Evolutionary conservation across 2,329 filamentous ascomycete species (phyloP), one percentile per base, ranked within the genome.

Genomic region (Fusarium sp.): DNA sequence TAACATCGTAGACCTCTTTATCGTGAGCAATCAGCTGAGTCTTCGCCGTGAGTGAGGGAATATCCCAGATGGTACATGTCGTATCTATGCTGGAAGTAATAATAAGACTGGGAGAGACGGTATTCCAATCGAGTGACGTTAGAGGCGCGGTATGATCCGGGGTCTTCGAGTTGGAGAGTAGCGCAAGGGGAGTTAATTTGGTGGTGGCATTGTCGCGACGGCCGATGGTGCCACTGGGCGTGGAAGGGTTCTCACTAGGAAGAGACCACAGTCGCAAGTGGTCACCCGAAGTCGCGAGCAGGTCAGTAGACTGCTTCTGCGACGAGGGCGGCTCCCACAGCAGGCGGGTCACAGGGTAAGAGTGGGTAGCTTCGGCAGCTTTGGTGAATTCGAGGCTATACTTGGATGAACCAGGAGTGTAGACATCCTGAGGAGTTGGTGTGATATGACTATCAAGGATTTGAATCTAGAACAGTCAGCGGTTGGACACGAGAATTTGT

Each of bases 21-120:
- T 99, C 96, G 79, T 99, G 96, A 20, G 96, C 96, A 80, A 99
- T 99, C 45, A 99, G 84, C 79, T 99, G 96, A 3, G 96, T 99
- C 82, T 99, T 99, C 53, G 96, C 96, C 1, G 96, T 99, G 67
- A 99, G 84, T 1, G 96, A 97, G 5, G 96, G 96, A 57, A 99
- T 99, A 78, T 99, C 96, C 96, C 96, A 99, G 71, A 99, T 99
- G 6, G 96, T 99, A 81, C 96, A 99, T 8, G 96, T 99, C 2
- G 96, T 99, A 77, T 99, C 96, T 76, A 99, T 99, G 78, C 94
- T 98, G 5, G 94, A 97, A 1, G 96, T 99, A 75, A 99, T 99
- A 77, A 99, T 99, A 55, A 99, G 84, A 78, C 95, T 97, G 1
- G 96, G 96, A 26, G 94, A 97, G 53, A 99, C 91, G 3, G 93